These are phyloP conservation scores for Pythium brassicae DNA, from an alignment of 352 stramenopile genomes.

Conservation along the genomic window DNA sequence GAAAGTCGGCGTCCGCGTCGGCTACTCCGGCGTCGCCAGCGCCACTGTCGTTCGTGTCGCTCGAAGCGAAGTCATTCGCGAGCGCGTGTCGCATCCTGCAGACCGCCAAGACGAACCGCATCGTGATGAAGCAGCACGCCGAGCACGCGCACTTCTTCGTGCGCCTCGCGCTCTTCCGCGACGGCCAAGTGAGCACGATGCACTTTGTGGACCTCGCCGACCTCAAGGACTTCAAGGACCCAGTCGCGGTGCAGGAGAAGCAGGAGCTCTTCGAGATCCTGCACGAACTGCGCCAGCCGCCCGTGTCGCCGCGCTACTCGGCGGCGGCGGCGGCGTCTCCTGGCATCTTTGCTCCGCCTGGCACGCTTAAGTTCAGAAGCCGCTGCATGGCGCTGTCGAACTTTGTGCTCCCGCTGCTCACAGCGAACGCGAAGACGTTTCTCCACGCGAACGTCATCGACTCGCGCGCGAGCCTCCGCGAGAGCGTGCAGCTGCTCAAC, in stretches of 20 bases:
- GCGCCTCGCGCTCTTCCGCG: conserved; percentile 52
- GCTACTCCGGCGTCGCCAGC: too few species aligned
- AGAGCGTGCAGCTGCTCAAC: conserved; percentile 62
- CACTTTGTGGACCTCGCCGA: conserved; percentile 64
- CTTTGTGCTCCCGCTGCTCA: conserved; percentile 61
- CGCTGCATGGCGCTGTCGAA: conserved; percentile 40
- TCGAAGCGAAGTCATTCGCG: conserved; percentile 42
- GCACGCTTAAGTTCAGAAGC: conserved; percentile 7
- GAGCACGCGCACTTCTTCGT: conserved; percentile 72
- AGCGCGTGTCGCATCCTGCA: conserved; percentile 53
- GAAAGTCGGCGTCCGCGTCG: not conserved
- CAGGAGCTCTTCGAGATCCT: conserved; percentile 58
- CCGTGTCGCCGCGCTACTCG: conserved; percentile 8
- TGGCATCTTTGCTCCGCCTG: not conserved
- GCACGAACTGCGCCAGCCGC: conserved; percentile 31
- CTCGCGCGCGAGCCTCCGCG: conserved; percentile 51
- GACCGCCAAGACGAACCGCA: conserved; percentile 67
- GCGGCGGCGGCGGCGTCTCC: not conserved
- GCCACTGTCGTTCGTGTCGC: conserved; percentile 39
- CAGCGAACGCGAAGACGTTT: conserved; percentile 56
- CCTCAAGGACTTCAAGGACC: conserved; percentile 53
- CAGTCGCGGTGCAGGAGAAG: conserved; percentile 43
- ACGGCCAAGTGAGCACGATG: conserved; percentile 59
- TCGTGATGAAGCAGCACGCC: conserved; percentile 59
- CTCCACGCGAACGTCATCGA: conserved; percentile 69